Percentiles rank a stretch among this genome's conserved stretches.
Conservation (phyloP, 495 filamentous ascomycete species). For the Entonaema liquescens region DNA sequence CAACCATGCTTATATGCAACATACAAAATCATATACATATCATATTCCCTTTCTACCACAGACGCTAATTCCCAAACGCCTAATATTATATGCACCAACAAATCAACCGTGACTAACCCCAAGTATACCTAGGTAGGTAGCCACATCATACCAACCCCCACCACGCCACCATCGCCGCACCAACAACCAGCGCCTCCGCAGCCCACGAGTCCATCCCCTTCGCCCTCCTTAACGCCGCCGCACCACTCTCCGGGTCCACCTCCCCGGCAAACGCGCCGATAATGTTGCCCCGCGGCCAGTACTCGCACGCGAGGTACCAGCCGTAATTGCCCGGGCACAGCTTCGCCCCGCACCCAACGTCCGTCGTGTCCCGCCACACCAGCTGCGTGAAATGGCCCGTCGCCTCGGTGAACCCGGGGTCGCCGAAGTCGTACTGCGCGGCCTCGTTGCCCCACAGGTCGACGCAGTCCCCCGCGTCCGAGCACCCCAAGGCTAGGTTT, state of each 20-base stretch:
- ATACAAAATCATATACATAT: neutral
- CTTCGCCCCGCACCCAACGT: constrained; percentile 72
- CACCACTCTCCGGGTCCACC: constrained; percentile 49
- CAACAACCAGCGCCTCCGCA: constrained; percentile 2
- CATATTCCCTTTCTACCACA: neutral
- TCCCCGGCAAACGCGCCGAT: constrained; percentile 63
- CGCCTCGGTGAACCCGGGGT: constrained; percentile 63
- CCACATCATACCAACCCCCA: constrained; percentile 22
- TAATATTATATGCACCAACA: neutral
- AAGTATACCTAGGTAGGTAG: too few relatives aligned
- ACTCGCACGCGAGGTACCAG: constrained; percentile 86
- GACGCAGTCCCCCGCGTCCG: constrained; percentile 66
- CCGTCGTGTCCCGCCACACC: constrained; percentile 76
- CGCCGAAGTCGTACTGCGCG: constrained; percentile 64
- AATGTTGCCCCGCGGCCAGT: constrained; percentile 78
- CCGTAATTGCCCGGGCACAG: constrained; percentile 65
- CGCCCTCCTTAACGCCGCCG: neutral
- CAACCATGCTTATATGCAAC: neutral
- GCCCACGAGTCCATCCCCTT: neutral
- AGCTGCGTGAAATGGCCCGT: constrained; percentile 91
- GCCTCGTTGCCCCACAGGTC: constrained; percentile 75
- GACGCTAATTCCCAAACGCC: neutral
- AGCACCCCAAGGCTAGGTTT: constrained; percentile 77
- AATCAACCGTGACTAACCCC: neutral
- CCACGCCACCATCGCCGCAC: constrained; percentile 1